Base-by-base conservation (phyloP, 164 flowering plant genomes). In the Santalum album region DNA sequence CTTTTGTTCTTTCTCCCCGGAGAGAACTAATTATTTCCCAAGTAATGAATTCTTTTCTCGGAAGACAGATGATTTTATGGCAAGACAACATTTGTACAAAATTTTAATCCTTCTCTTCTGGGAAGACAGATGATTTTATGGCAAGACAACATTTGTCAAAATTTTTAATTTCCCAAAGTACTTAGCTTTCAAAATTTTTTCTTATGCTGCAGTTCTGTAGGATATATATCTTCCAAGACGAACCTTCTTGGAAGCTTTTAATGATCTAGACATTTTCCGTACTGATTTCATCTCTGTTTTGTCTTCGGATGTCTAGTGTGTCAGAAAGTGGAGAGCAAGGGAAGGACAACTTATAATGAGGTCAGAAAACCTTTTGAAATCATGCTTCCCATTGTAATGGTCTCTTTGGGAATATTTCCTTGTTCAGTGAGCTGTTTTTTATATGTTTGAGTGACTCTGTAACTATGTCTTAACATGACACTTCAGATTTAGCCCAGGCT, bases 311-410 rank as follows among this genome's bases (percentile, higher is more conserved):
- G 26, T 60, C 3, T 65, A 87, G 90, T 87, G 5, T 84, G 95
- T 23, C 85, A 84, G 57, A 87, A 87, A 64, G 95, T 87, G 60
- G 87, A 87, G 67, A 82, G 88, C 81, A 82, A 82, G 66, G 95
- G 90, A 36, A 77, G 81, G 60, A 87, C 95, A 35, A 87, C 95
- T 39, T 87, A 84, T 60, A 87, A 84, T 67, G 91, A 87, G 91
- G 95, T 87, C 43, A 69, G 74, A 21, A 55, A 49, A 25, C 57
- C 67, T 60, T 47, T 44, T 47, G 40, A 52, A 25, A 53, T 56
- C 38, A 10, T 51, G 35, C 9, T 27, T 56, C 12, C 25, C 27
- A 12, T 21, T 38, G 53, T 42, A 54, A 19, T 32, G 2, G 43
- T 46, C 34, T 25, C 55, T 16, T 23, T 2, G n/a, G 3, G 3